Evolutionary conservation across 805 yeast genomes (phyloP), one percentile per base, ranked within the genome.

Genomic region (Saccharomycopsis sp.): DNA sequence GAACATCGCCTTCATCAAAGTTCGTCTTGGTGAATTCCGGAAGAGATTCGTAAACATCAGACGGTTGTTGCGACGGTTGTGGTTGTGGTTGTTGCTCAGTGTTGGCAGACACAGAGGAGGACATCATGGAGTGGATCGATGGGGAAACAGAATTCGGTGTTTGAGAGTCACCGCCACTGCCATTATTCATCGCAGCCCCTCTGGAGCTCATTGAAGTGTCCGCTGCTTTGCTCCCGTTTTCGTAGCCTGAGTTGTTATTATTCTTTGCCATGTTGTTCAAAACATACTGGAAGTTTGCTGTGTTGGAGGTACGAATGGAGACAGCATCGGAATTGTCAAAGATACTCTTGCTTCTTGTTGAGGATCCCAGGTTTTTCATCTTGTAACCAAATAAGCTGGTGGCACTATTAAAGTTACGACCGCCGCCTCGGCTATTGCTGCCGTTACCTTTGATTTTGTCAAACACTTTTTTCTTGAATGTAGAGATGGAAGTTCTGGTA

Each of bases 1-100:
- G 57, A 0, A 77, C 73, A 42, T 80, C 79, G 19, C 79, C 77
- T 4, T 61, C 57, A 44, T 40, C 43, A 29, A 40, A 34, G 18
- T 21, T 34, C 13, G 17, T 23, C 22, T n/a, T n/a, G n/a, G n/a
- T n/a, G n/a, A n/a, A n/a, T n/a, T n/a, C n/a, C n/a, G n/a, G 23
- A 20, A 30, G 42, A 7, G 19, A 22, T 15, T 22, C 31, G 3
- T 13, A 12, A 23, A 27, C 25, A 18, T 6, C 26, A 20, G 26
- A 19, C 15, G 9, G 10, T 10, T 25, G 29, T 12, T 9, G 29
- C 9, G 12, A 12, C 29, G 12, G n/a, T n/a, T 10, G n/a, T 21
- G 5, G 37, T 21, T n/a, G 23, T 17, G 9, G 29, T 19, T 9
- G 8, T 6, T 21, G 25, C 29, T 10, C 21, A 8, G 8, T 30